Percentiles rank a stretch among this genome's conserved stretches.
These are phyloP conservation scores for Colletotrichum incanum DNA, from an alignment of 2,329 filamentous ascomycete species.

Conservation along the genomic window DNA sequence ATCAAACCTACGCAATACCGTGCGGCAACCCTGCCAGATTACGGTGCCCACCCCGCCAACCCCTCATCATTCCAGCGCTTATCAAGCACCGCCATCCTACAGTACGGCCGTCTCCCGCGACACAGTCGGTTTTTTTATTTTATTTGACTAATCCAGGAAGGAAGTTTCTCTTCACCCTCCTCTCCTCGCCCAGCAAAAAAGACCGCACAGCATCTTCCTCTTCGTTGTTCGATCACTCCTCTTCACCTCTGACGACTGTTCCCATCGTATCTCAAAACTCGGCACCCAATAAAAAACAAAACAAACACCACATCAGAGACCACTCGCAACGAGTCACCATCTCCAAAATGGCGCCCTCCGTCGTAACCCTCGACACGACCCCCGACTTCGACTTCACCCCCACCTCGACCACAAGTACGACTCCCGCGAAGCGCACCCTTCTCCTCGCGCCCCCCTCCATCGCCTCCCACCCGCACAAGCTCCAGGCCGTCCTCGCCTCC, in stretches of 20 bases:
- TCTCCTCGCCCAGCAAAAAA: slow-evolving; percentile 20
- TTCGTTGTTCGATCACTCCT: not conserved
- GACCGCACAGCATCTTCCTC: slow-evolving; percentile 5
- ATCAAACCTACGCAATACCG: slow-evolving; percentile 31
- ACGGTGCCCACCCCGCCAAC: slow-evolving; percentile 42
- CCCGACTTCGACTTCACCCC: slow-evolving; percentile 65
- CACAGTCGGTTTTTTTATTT: slow-evolving; percentile 32
- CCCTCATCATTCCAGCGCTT: slow-evolving; percentile 41
- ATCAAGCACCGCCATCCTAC: slow-evolving; percentile 36
- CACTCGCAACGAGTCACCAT: slow-evolving; percentile 1
- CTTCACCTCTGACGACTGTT: not conserved
- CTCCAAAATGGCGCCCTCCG: slow-evolving; percentile 65
- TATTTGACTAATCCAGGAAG: slow-evolving; percentile 39
- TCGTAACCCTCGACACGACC: slow-evolving; percentile 70
- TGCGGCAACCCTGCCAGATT: slow-evolving; percentile 21
- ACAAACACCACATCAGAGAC: not conserved
- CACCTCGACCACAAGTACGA: slow-evolving; percentile 47
- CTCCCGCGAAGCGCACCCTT: slow-evolving; percentile 72
- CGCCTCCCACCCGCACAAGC: slow-evolving; percentile 84
- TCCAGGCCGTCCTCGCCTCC: slow-evolving; percentile 79
- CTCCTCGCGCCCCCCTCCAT: slow-evolving; percentile 93
- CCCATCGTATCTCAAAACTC: not conserved
- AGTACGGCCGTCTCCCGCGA: slow-evolving; percentile 23
- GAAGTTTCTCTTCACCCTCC: slow-evolving; percentile 19
- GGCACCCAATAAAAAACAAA: not conserved